Evolutionary conservation across 1,284 basidiomycete species (phyloP).

Genomic region (Tilletiaria anomala): DNA sequence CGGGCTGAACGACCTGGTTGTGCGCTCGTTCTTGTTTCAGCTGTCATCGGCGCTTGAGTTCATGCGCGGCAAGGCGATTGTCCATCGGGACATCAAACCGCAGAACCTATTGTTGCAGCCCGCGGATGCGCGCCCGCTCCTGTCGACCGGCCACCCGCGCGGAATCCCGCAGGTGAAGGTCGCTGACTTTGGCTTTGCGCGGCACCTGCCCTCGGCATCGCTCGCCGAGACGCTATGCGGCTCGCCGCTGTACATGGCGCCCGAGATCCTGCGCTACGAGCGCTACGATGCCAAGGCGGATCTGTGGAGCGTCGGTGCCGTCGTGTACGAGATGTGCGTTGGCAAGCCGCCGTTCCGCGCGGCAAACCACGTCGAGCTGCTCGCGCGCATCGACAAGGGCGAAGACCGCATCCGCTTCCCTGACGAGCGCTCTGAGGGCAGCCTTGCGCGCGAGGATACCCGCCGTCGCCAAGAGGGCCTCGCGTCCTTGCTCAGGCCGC

Average conservation of each 20-base stretch:
- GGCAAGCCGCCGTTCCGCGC: conserved; percentile 89
- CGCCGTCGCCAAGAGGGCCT: conserved; percentile 24
- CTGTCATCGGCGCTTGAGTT: conserved; percentile 91
- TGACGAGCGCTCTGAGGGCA: conserved; percentile 51
- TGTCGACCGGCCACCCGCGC: conserved; percentile 68
- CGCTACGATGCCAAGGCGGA: conserved; percentile 97
- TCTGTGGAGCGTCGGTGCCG: conserved; percentile 93
- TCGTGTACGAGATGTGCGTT: conserved; percentile 86
- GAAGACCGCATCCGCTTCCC: conserved; percentile 53
- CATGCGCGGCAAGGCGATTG: conserved; percentile 70
- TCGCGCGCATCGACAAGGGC: conserved; percentile 80
- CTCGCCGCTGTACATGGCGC: conserved; percentile 98
- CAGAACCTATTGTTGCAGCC: conserved; percentile 87
- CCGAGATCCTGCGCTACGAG: conserved; percentile 90
- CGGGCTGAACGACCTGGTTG: conserved; percentile 76
- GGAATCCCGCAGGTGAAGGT: conserved; percentile 45
- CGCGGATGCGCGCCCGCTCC: conserved; percentile 59
- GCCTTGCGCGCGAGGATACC: conserved; percentile 22
- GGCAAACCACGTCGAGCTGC: conserved; percentile 84
- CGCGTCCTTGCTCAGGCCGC: conserved; percentile 20
- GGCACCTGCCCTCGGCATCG: conserved; percentile 75
- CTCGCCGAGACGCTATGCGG: conserved; percentile 96
- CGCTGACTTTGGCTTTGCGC: conserved; percentile 95
- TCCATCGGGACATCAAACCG: conserved; percentile 95
- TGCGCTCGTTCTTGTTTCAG: conserved; percentile 82